Evolutionary conservation across 257 asterid genomes (phyloP).

Genomic region (Rubia yunnanensis): DNA sequence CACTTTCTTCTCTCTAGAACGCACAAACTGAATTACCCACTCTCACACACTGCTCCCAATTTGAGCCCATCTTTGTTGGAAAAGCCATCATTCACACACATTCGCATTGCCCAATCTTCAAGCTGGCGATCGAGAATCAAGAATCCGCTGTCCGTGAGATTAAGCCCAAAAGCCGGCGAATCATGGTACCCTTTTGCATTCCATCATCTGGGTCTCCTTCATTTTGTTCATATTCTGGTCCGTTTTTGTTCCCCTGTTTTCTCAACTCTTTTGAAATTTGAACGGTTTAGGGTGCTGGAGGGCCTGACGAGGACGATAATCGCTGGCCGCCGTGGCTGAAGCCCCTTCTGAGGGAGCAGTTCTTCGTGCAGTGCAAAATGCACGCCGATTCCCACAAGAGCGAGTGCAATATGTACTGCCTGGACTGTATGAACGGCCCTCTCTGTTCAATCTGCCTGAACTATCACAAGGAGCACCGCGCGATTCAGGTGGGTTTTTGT

Average conservation of each 20-base stretch:
- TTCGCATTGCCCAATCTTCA: slow-evolving; percentile 15
- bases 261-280: not conserved
- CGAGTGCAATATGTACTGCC: slow-evolving; percentile 89
- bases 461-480: slow-evolving; percentile 58
- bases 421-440: slow-evolving; percentile 67
- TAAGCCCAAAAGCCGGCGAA: slow-evolving; percentile 57
- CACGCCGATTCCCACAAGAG: slow-evolving; percentile 84
- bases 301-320: slow-evolving; percentile 53
- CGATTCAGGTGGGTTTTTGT: slow-evolving; percentile 41
- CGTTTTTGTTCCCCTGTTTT: not conserved
- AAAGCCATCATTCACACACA: not conserved
- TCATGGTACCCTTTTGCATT: slow-evolving; percentile 39
- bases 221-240: not conserved
- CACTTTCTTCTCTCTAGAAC: not conserved
- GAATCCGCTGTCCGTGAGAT: slow-evolving; percentile 51
- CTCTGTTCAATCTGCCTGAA: slow-evolving; percentile 72
- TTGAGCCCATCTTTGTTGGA: not conserved
- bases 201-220: not conserved
- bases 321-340: slow-evolving; percentile 80
- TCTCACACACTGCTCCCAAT: not conserved
- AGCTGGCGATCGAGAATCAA: slow-evolving; percentile 77
- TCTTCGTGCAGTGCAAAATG: slow-evolving; percentile 66
- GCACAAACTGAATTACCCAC: not conserved
- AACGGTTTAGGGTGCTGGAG: slow-evolving; percentile 46
- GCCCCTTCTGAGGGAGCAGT: slow-evolving; percentile 57